Evolutionary conservation across 331 rosid genomes (phyloP), one percentile per base, ranked within the genome.

Genomic region (Acacia pycnantha): DNA sequence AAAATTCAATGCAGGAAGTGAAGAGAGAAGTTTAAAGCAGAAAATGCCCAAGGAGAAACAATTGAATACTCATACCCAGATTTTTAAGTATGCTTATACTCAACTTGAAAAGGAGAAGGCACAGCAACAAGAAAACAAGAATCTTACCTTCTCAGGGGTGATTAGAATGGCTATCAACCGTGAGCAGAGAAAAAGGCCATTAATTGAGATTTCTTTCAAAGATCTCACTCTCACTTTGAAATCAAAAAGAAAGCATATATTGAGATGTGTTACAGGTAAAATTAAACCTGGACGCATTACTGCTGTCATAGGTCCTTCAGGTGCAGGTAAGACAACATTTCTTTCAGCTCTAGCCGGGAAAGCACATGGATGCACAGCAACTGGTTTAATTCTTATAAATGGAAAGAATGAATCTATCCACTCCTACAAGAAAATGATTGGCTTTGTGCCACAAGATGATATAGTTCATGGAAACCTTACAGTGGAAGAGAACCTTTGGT

Each of bases 391-490:
- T 88, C 91, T 91, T 76, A 87, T 96, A 77, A 94, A 96, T 76
- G 98, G 94, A 82, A 92, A 83, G 91, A 82, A 88, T 64, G 94
- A 88, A 62, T 90, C 98, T 65, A 91, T 96, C 84, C 94, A 88
- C 69, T 92, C 97, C 33, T 94, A 83, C 56, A 96, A 90, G 90
- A 96, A 91, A 86, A 94, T 94, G 78, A 90, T 92, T 84, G 99
- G 99, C 61, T 96, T 96, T 89, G 99, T 96, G 77, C 99, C 99
- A 73, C 99, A 96, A 88, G 99, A 96, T 90, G 99, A 96, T 83
- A 85, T 96, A 33, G 99, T 96, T 70, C 99, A 96, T 62, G 98
- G 97, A 85, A 94, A 94, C 86, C 84, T 96, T 79, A 96, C 99
- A 5, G 98, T 96, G 85, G 99, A 92, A 91, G 99, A 96, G 89